Evolutionary conservation across 73 alveolate species (phyloP).

Genomic region (Paramecium sonneborni): DNA sequence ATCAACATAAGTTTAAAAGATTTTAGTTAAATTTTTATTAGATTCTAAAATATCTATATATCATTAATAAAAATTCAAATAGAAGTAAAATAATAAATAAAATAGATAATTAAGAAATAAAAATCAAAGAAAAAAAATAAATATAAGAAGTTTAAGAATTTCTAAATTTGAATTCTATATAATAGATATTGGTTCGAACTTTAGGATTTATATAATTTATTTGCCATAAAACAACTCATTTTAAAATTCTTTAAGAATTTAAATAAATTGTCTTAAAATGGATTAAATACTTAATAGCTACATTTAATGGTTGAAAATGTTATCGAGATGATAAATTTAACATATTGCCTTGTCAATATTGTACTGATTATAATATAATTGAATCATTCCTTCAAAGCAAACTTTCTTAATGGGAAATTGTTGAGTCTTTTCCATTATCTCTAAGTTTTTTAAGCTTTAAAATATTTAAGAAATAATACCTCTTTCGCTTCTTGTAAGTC

Average conservation of each 20-base stretch:
- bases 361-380: neutral
- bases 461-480: neutral
- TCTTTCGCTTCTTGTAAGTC: conserved; percentile 4
- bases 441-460: conserved; percentile 41
- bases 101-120: too few relatives aligned
- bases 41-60: too few relatives aligned
- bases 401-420: conserved; percentile 53
- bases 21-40: too few relatives aligned
- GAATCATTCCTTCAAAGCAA: conserved; percentile 31
- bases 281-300: neutral
- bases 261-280: neutral
- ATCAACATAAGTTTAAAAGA: too few relatives aligned
- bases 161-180: too few relatives aligned
- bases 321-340: neutral
- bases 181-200: too few relatives aligned
- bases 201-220: neutral
- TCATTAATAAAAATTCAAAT: too few relatives aligned
- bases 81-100: too few relatives aligned
- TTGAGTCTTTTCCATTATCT: conserved; percentile 49
- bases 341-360: neutral
- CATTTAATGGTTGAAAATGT: neutral
- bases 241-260: neutral
- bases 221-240: neutral
- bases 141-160: too few relatives aligned
- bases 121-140: too few relatives aligned